phyloP scores from a whole-genome alignment of 306 rosid species.

The Abrus pulchellus region DNA sequence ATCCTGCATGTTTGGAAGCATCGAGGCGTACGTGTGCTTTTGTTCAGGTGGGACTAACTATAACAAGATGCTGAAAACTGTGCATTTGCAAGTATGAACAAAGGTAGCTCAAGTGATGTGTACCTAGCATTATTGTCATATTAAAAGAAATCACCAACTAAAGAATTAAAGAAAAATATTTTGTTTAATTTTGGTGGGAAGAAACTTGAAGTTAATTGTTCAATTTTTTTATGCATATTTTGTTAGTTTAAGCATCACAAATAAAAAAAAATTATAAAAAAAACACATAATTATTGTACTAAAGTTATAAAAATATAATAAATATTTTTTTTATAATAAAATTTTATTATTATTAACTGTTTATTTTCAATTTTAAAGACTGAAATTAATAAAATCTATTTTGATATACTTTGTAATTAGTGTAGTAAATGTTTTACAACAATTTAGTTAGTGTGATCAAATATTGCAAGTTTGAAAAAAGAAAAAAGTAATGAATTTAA shows the following conservation, averaged over 20 bases:
- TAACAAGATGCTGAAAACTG: not conserved
- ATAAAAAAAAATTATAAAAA: too few species aligned
- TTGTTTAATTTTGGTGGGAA: not conserved
- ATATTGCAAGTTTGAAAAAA: conserved; percentile 22
- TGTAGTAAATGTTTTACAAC: too few species aligned
- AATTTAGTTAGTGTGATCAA: conserved; percentile 4
- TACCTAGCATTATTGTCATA: conserved; percentile 12
- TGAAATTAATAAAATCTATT: too few species aligned
- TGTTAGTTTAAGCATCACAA: too few species aligned
- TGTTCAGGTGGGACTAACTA: not conserved
- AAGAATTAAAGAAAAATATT: conserved; percentile 3
- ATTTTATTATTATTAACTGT: too few species aligned
- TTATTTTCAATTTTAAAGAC: too few species aligned
- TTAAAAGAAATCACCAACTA: not conserved
- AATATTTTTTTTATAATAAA: too few species aligned
- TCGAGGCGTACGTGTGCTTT: not conserved
- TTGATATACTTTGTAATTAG: too few species aligned
- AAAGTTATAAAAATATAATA: too few species aligned
- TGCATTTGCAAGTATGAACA: not conserved
- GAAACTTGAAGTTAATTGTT: not conserved
- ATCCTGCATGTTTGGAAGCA: not conserved
- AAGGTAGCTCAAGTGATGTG: not conserved
- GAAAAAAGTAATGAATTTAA: conserved; percentile 34
- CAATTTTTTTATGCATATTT: not conserved
- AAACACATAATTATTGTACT: too few species aligned